Conservation (phyloP, 768 basidiomycete species). For the Cystofilobasidium macerans region DNA sequence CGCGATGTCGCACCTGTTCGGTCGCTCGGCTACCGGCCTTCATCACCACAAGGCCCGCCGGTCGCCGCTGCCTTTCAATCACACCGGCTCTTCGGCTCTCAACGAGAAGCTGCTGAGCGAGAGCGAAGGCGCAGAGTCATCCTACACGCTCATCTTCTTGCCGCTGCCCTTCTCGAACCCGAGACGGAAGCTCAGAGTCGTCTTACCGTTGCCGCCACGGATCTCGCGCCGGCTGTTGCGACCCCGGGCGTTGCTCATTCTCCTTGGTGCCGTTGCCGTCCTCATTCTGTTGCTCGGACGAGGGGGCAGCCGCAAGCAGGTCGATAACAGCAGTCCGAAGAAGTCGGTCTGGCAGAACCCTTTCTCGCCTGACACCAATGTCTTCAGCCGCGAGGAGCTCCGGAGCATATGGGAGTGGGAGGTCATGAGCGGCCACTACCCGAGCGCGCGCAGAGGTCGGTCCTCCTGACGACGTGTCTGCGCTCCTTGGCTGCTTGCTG, state of each 20-base stretch:
- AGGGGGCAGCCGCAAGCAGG: conserved; percentile 10
- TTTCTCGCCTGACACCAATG: conserved; percentile 36
- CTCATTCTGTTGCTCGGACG: conserved; percentile 23
- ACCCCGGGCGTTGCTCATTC: conserved; percentile 36
- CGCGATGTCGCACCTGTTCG: conserved; percentile 26
- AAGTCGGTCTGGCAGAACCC: conserved; percentile 27
- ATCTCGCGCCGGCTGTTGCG: conserved; percentile 48
- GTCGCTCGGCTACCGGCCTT: conserved; percentile 20
- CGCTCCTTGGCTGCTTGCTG: not conserved
- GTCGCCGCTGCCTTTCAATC: conserved; percentile 30
- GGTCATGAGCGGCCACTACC: conserved; percentile 83
- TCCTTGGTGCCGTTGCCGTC: conserved; percentile 12
- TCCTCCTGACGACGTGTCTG: conserved; percentile 3
- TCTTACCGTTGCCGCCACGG: conserved; percentile 52
- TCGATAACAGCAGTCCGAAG: not conserved
- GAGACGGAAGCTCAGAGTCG: conserved; percentile 49
- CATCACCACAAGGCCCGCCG: conserved; percentile 29
- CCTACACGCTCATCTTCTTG: conserved; percentile 52
- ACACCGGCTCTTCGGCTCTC: conserved; percentile 25
- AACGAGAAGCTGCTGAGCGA: conserved; percentile 31
- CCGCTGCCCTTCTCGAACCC: conserved; percentile 52
- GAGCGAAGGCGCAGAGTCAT: conserved; percentile 38
- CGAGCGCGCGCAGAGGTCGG: conserved; percentile 60
- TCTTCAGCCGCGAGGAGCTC: conserved; percentile 49
- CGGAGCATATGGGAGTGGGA: conserved; percentile 95